These are phyloP conservation scores for Leccinum uliginosum DNA, from an alignment of 768 basidiomycete species.

Conservation along the genomic window DNA sequence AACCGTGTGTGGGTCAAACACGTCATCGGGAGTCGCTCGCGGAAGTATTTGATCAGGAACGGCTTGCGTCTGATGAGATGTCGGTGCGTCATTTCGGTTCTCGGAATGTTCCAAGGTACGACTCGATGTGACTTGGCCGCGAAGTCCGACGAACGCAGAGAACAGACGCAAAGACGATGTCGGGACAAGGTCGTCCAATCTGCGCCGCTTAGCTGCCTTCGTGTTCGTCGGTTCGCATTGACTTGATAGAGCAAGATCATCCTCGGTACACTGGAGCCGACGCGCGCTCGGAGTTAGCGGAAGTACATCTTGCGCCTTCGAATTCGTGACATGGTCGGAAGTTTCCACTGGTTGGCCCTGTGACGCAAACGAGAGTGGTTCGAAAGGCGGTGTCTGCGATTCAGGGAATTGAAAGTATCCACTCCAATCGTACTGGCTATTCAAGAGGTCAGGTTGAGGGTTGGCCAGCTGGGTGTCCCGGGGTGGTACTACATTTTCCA, in stretches of 20 bases:
- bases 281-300: slow-evolving; percentile 4
- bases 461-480: neutral
- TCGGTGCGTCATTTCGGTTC: slow-evolving; percentile 10
- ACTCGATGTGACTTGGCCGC: slow-evolving; percentile 13
- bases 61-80: slow-evolving; percentile 2
- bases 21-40: slow-evolving; percentile 34
- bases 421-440: slow-evolving; percentile 19
- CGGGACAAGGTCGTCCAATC: slow-evolving; percentile 21
- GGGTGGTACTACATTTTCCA: slow-evolving; percentile 14
- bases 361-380: slow-evolving; percentile 23
- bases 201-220: slow-evolving; percentile 21
- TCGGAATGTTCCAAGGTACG: slow-evolving; percentile 8
- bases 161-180: slow-evolving; percentile 25
- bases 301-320: slow-evolving; percentile 1
- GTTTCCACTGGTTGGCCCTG: slow-evolving; percentile 12
- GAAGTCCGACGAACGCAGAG: slow-evolving; percentile 23
- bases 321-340: slow-evolving; percentile 1
- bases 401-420: slow-evolving; percentile 20
- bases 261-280: neutral
- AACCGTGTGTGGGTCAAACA: slow-evolving; percentile 44
- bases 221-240: neutral
- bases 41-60: slow-evolving; percentile 15
- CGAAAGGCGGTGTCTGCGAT: slow-evolving; percentile 18
- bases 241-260: neutral
- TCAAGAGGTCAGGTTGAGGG: neutral